These are phyloP conservation scores for Phlebopus sp. DNA, from an alignment of 1,284 basidiomycete species.

Conservation along the genomic window DNA sequence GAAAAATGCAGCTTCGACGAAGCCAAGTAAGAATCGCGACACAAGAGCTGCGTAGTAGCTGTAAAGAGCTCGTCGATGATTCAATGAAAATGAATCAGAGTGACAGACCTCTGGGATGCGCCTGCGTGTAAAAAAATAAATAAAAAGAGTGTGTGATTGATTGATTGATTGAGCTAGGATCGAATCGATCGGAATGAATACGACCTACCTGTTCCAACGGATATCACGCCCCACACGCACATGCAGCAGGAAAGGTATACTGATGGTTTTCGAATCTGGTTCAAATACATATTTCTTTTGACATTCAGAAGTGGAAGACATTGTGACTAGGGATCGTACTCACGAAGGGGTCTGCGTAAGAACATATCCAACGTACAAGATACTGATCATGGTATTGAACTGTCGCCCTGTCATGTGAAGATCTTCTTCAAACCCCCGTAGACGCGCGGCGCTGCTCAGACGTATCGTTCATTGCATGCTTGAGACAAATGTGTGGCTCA, in stretches of 20 bases:
- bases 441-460: slow-evolving; percentile 6
- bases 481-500: slow-evolving; percentile 20
- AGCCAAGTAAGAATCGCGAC: slow-evolving; percentile 72
- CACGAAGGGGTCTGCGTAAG: slow-evolving; percentile 79
- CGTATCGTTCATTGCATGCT: too few species aligned
- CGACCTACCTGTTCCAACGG: slow-evolving; percentile 15
- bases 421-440: slow-evolving; percentile 8
- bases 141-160: too few species aligned
- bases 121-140: neutral
- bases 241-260: slow-evolving; percentile 72
- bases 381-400: slow-evolving; percentile 68
- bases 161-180: neutral
- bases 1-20: slow-evolving; percentile 70
- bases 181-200: neutral
- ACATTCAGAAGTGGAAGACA: neutral
- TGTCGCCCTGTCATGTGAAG: slow-evolving; percentile 37
- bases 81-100: neutral
- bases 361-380: slow-evolving; percentile 76
- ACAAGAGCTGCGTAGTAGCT: slow-evolving; percentile 48
- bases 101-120: slow-evolving; percentile 9
- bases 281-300: slow-evolving; percentile 67
- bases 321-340: neutral
- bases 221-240: slow-evolving; percentile 58
- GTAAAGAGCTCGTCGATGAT: neutral
- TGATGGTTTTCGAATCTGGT: slow-evolving; percentile 68